Evolutionary conservation across 495 filamentous ascomycete species (phyloP), one percentile per base, ranked within the genome.

Genomic region (Neurospora intermedia): DNA sequence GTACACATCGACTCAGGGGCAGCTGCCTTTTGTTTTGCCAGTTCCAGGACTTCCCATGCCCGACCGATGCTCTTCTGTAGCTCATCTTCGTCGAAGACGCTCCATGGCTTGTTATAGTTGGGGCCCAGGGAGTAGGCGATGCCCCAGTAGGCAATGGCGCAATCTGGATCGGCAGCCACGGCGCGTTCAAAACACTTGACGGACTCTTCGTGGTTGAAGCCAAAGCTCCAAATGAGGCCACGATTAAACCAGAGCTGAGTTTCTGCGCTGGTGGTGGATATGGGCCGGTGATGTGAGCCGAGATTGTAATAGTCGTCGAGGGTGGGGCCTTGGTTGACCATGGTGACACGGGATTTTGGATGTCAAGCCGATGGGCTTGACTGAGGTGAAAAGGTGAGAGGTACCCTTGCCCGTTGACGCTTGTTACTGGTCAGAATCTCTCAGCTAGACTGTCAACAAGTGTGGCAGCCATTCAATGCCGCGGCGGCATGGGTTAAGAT

Each of bases 41-140:
- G 75, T 6, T 76, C 54, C 2, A 84, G 80, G 0, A 88, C 87
- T 1, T 71, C 40, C 70, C 85, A 81, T 2, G 87, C 85, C 41
- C 83, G 78, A 2, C 77, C 79, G 35, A 89, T 80, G 2, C 81
- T 87, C 0, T 69, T 62, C 7, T 81, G 76, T 5, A 89, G 78
- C 66, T 93, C 90, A n/a, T 81, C 74, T 7, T 83, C 80, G 72
- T 91, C 91, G 73, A 92, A 92, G 38, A 86, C 78, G 6, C 87
- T 82, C 91, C 90, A 93, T 0, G 90, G 89, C 77, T 92, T 92
- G 76, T 93, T 92, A 79, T 92, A 93, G 73, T 93, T 92, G 3
- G 91, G 90, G 0, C 91, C 91, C 1, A 91, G 76, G 2, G 87
- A 77, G 75, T 88, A 91, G 0, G 91, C 89, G 4, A 91, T 78